Evolutionary conservation across 257 asterid species (phyloP), one percentile per base, ranked within the genome.

Genomic region (Solanum medicagineum): DNA sequence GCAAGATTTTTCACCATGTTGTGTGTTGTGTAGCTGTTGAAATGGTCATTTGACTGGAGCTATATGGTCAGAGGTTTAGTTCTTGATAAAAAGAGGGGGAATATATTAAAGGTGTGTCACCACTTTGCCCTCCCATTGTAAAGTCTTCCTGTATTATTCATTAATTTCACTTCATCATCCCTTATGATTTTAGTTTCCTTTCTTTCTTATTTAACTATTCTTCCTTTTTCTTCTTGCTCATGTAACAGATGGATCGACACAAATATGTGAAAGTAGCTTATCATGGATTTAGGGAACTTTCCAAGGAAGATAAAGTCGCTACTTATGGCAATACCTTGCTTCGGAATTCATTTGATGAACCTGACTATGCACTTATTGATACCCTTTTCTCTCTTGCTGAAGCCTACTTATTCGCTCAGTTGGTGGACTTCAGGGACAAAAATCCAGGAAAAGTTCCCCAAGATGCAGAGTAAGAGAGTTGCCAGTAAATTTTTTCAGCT

Each of bases 41-140:
- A 86, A 68, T 94, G 95, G 98, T 88, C 94, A 45, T 95, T 97
- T 89, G 98, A 97, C 86, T 92, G 95, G 98, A 94, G 91, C 75
- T 97, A 95, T 93, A 95, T 97, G 98, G 98, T 97, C 93, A 92
- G 99, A 89, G 98, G 99, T 87, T 93, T 97, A 81, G 99, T 97
- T 89, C 94, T 97, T 69, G 98, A 97, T 86, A 95, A 94, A 90
- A 95, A 90, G 89, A 92, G 99, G 84, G 99, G 99, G 88, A 97
- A 95, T 62, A 92, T 94, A 86, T 89, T 97, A 91, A 97, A 97
- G 98, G 99, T 97, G 77, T 44, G 97, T 91, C 49, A 24, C 83
- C 10, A 24, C 84, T 81, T 51, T 70, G 84, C 63, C 22, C 53
- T 62, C 71, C 12, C 24, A 42, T 29, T 71, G 53, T 60, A 19